Evolutionary conservation across 805 yeast species (phyloP).

Genomic region (Ogataea siamensis): DNA sequence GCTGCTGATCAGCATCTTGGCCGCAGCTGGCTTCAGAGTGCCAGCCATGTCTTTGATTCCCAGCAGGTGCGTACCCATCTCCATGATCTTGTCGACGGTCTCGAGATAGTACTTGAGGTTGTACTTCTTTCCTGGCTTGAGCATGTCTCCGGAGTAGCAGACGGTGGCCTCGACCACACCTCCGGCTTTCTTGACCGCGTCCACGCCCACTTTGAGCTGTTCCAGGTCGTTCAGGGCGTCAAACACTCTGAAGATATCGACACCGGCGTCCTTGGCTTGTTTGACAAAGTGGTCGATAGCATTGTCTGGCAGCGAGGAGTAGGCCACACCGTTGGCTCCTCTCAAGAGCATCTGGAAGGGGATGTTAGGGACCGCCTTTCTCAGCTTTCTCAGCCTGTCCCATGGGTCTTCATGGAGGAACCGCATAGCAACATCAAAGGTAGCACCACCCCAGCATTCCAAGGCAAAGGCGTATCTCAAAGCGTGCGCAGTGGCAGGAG

Average conservation of each 20-base stretch:
- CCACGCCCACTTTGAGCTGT: conserved; percentile 95
- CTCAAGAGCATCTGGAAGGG: conserved; percentile 99
- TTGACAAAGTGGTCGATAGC: conserved; percentile 96
- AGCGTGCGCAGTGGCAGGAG: conserved; percentile 91
- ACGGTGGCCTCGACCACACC: conserved; percentile 99
- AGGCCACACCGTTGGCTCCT: conserved; percentile 99
- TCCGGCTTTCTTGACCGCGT: conserved; percentile 96
- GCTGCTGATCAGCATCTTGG: conserved; percentile 71
- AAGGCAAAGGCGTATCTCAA: conserved; percentile 87
- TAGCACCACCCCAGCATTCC: conserved; percentile 99
- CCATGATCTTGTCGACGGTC: conserved; percentile 79
- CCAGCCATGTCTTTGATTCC: conserved; percentile 99
- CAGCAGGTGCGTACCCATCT: conserved; percentile 92
- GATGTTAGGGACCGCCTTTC: conserved; percentile 92
- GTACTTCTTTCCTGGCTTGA: conserved; percentile 92
- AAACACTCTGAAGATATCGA: conserved; percentile 95
- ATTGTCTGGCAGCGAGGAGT: conserved; percentile 95
- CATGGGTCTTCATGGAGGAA: conserved; percentile 98
- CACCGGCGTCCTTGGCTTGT: conserved; percentile 95
- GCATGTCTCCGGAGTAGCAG: conserved; percentile 99
- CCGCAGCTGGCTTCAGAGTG: conserved; percentile 94
- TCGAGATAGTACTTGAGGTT: conserved; percentile 85
- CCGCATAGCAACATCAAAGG: conserved; percentile 98
- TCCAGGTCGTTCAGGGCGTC: conserved; percentile 97
- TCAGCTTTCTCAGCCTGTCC: conserved; percentile 87